phyloP scores from a whole-genome alignment of 1,284 basidiomycete genomes.

The Gomphus bonarii region DNA sequence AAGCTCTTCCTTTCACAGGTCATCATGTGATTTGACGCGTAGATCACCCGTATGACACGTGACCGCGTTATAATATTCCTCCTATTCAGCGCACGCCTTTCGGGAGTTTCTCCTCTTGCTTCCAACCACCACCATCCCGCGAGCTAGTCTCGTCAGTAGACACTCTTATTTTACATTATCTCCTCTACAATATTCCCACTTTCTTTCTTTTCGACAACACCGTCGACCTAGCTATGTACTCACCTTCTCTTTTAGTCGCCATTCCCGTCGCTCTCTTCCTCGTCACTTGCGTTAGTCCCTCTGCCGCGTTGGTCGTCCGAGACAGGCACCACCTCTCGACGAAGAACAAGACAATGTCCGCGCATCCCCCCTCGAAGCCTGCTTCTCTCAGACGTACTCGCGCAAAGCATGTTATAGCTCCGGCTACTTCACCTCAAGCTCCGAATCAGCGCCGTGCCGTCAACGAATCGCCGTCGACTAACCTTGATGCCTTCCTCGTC shows the following conservation, averaged over 20 bases:
- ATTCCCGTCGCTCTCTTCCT: slow-evolving; percentile 30
- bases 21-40: background rate
- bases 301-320: background rate
- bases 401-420: background rate
- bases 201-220: slow-evolving; percentile 12
- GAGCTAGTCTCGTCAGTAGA: slow-evolving; percentile 20
- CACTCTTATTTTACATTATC: slow-evolving; percentile 5
- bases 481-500: background rate
- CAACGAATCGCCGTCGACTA: background rate
- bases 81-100: background rate
- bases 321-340: background rate
- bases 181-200: slow-evolving; percentile 14
- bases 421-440: background rate
- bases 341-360: background rate
- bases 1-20: too few relatives aligned
- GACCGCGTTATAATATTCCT: background rate
- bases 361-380: background rate
- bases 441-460: background rate
- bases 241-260: slow-evolving; percentile 27
- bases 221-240: slow-evolving; percentile 29
- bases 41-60: background rate
- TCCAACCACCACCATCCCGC: slow-evolving; percentile 3
- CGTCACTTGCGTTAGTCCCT: slow-evolving; percentile 19
- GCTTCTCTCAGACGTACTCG: background rate
- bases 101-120: background rate